Evolutionary conservation across 441 rosid species (phyloP), one percentile per base, ranked within the genome.

Genomic region (Isatis lusitanica): DNA sequence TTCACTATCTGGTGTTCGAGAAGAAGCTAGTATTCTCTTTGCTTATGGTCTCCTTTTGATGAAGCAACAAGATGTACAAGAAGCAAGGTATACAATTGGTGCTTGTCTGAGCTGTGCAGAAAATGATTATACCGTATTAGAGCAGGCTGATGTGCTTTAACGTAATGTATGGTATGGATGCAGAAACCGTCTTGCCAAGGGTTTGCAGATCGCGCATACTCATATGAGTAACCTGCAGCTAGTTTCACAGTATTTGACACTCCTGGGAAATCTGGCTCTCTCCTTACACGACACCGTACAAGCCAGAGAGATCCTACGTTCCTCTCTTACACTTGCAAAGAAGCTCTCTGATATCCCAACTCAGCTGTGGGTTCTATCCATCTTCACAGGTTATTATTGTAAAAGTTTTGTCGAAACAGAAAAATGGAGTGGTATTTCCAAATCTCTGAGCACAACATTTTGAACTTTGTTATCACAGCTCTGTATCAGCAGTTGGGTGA

Each of bases 141-240:
- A 35, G 9, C 9, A 35, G 38, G 38, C 7, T 35, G 9, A 35
- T 35, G 38, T 8, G 50, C 16, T 68, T 52, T 71, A 38, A 46
- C 18, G 42, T 26, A 81, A 70, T 33, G 63, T 55, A 50, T 65
- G 42, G 46, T 68, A 68, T 66, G 4, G 63, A 63, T 84, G 86
- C 93, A 94, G 94, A 80, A 87, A 90, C 78, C 88, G 89, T 52
- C 85, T 92, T 78, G 99, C 98, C 70, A 89, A 90, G 82, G 99
- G 99, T 56, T 82, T 94, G 85, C 98, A 94, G 84, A 84, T 90
- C 56, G 93, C 98, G 40, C 97, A 92, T 78, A 82, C 79, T 80
- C 88, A 90, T 75, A 83, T 90, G 93, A 96, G 98, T 59, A 92
- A 94, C 85, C 96, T 94, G 81, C 99, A 94, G 83, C 97, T 92